These are phyloP conservation scores for Fraxinus velutina DNA, from an alignment of 305 asterid species.

Conservation along the genomic window DNA sequence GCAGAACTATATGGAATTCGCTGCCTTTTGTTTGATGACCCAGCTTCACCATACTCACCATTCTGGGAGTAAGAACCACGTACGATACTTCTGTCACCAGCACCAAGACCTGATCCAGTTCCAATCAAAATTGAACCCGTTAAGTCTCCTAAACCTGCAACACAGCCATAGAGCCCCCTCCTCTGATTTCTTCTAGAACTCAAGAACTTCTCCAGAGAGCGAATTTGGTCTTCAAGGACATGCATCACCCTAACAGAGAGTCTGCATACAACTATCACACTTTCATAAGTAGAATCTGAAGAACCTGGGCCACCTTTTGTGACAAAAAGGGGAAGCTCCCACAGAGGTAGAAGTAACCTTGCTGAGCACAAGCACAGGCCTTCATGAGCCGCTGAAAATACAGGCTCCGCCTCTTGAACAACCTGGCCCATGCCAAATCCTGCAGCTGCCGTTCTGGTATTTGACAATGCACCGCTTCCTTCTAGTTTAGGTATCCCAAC, in stretches of 20 bases:
- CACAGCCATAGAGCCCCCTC: conserved; percentile 93
- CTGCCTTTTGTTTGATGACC: conserved; percentile 71
- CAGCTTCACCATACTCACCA: conserved; percentile 57
- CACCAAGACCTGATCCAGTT: conserved; percentile 64
- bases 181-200: conserved; percentile 85
- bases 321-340: conserved; percentile 96
- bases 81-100: conserved; percentile 76
- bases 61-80: conserved; percentile 73
- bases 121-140: conserved; percentile 88
- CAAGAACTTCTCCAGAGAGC: conserved; percentile 80
- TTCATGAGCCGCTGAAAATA: conserved; percentile 92
- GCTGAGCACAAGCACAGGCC: conserved; percentile 93
- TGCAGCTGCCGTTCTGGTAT: conserved; percentile 77
- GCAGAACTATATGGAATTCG: conserved; percentile 81
- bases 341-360: conserved; percentile 81
- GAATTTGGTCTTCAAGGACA: conserved; percentile 84
- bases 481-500: conserved; percentile 95
- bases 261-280: conserved; percentile 68
- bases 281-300: conserved; percentile 48
- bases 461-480: conserved; percentile 87
- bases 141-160: conserved; percentile 89
- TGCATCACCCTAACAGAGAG: conserved; percentile 78
- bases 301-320: conserved; percentile 57
- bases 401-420: conserved; percentile 94
- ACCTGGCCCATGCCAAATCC: conserved; percentile 99